Evolutionary conservation across 2,329 filamentous ascomycete species (phyloP).

Genomic region (Calonectria honghensis): DNA sequence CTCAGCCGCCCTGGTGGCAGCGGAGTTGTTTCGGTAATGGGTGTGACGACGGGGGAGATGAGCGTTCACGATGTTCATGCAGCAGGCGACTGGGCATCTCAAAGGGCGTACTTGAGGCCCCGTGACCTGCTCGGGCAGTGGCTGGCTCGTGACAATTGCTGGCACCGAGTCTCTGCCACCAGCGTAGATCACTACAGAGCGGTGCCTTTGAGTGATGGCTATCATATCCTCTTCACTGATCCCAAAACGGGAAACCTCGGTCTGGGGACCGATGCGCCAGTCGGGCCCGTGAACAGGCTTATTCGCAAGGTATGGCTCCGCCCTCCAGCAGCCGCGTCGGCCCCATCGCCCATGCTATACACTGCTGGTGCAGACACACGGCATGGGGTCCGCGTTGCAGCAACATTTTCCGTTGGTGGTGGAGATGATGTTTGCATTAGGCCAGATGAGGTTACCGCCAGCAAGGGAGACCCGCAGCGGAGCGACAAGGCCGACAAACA

Average conservation of each 20-base stretch:
- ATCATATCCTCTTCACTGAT: constrained; percentile 79
- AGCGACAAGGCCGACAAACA: constrained; percentile 55
- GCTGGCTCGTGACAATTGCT: constrained; percentile 37
- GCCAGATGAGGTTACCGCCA: constrained; percentile 33
- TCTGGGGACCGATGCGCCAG: constrained; percentile 76
- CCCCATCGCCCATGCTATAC: constrained; percentile 69
- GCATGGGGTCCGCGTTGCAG: constrained; percentile 76
- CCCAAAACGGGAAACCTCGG: constrained; percentile 73
- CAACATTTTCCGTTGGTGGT: constrained; percentile 66
- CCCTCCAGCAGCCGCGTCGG: constrained; percentile 56
- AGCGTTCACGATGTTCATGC: constrained; percentile 41
- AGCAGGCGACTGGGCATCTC: constrained; percentile 40
- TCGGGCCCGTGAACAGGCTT: constrained; percentile 70
- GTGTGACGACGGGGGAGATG: constrained; percentile 36
- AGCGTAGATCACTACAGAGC: constrained; percentile 77
- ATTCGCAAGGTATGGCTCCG: constrained; percentile 75
- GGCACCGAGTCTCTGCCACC: constrained; percentile 61
- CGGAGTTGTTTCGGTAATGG: constrained; percentile 48
- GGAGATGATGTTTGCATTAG: constrained; percentile 39
- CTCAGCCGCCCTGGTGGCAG: constrained; percentile 47
- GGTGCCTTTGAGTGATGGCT: constrained; percentile 78
- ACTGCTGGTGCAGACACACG: constrained; percentile 73
- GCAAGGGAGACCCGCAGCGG: constrained; percentile 29
- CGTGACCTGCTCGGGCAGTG: constrained; percentile 44
- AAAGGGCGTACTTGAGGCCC: constrained; percentile 41